Evolutionary conservation across 257 asterid genomes (phyloP), one percentile per base, ranked within the genome.

Genomic region (Anisodus tanguticus): DNA sequence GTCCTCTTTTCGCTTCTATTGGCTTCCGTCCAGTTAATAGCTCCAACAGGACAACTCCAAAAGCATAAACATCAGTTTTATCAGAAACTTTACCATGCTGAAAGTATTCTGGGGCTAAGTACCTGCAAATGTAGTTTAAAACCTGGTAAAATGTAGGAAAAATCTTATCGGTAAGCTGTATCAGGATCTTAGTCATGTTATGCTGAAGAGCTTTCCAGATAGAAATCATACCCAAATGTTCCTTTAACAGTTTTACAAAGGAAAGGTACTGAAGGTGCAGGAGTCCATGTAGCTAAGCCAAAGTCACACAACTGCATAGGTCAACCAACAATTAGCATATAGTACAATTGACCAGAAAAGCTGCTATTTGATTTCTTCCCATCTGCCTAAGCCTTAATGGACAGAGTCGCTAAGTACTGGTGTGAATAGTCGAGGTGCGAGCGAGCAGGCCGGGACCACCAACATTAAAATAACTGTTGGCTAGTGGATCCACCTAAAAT

Each of bases 61-160:
- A 95, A 62, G 98, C 98, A 83, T 95, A 95, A 64, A 92, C 92
- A 72, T 95, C 98, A 2, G 98, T 94, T 92, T 88, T 95, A 90
- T 95, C 98, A 26, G 97, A 95, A 68, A 95, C 97, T 89, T 95
- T 95, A 12, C 98, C 98, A 0, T 95, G 97, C 90, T 95, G 98
- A 85, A 95, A 95, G 85, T 95, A 95, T 64, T 95, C 98, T 9
- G 98, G 98, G 68, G 98, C 98, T 83, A 95, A 90, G 86, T 95
- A 95, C 86, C 98, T 93, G 76, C 84, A 13, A 68, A 69, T 77
- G 6, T 66, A 66, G 31, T 77, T 72, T 77, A 77, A 31, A 8
- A 26, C 31, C 66, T 53, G 49, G 2, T 53, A 26, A 69, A 51
- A 31, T 31, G 15, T 12, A 13, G 26, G 63, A 53, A 8, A 53